Conservation (phyloP, 768 basidiomycete genomes). For the Boletus fagicola region DNA sequence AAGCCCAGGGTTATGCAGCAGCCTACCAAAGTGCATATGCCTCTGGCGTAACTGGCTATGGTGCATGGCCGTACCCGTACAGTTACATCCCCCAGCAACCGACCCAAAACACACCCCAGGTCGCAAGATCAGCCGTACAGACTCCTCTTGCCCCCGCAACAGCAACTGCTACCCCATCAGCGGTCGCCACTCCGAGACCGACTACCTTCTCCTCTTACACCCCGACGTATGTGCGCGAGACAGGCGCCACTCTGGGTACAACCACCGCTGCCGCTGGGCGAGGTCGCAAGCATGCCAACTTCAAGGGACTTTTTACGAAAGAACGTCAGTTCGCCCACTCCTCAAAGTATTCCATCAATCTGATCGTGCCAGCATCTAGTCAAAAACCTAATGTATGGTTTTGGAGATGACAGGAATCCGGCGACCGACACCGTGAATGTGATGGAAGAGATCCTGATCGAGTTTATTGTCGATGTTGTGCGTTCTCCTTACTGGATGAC, state of each 20-base stretch:
- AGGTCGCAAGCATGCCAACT: conserved; percentile 62
- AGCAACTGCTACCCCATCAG: conserved; percentile 30
- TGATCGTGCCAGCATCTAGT: conserved; percentile 44
- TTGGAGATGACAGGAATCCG: conserved; percentile 88
- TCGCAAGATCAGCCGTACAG: conserved; percentile 30
- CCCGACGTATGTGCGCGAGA: conserved; percentile 51
- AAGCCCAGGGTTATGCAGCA: conserved; percentile 49
- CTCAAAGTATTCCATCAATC: conserved; percentile 3
- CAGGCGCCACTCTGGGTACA: conserved; percentile 34
- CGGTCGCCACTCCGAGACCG: conserved; percentile 35
- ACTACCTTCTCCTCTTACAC: conserved; percentile 59
- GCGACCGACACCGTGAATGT: conserved; percentile 85
- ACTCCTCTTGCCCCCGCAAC: conserved; percentile 26
- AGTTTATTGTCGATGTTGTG: conserved; percentile 89
- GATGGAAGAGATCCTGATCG: conserved; percentile 91
- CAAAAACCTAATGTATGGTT: conserved; percentile 87
- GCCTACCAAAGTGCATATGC: conserved; percentile 49
- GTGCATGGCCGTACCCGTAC: conserved; percentile 68
- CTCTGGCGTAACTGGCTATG: conserved; percentile 67
- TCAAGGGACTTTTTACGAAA: conserved; percentile 77
- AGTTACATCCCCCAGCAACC: conserved; percentile 50
- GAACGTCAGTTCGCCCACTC: conserved; percentile 54
- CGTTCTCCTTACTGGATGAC: conserved; percentile 34
- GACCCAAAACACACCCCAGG: conserved; percentile 23
- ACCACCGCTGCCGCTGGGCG: conserved; percentile 44